Evolutionary conservation across 768 basidiomycete genomes (phyloP).

Genomic region (Trametes cingulata): DNA sequence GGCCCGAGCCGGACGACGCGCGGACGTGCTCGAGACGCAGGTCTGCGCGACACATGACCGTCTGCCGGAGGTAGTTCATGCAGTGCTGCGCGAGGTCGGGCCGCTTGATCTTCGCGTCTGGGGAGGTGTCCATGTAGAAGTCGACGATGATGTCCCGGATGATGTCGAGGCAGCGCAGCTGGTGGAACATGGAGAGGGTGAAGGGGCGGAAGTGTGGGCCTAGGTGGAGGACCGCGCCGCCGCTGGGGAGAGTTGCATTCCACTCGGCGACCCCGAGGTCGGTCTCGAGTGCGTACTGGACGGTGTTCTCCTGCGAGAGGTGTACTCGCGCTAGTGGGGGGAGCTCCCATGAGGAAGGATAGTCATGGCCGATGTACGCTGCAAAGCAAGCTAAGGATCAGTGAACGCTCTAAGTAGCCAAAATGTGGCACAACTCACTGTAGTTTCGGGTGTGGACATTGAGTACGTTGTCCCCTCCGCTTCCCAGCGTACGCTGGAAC

Average conservation of each 20-base stretch:
- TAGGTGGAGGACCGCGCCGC: constrained; percentile 35
- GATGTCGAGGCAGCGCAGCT: constrained; percentile 41
- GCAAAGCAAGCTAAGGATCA: too few relatives aligned
- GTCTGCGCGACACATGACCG: constrained; percentile 33
- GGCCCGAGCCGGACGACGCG: constrained; percentile 1
- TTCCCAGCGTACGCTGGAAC: too few relatives aligned
- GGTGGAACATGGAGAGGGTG: constrained; percentile 43
- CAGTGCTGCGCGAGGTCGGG: constrained; percentile 29
- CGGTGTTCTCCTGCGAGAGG: too few relatives aligned
- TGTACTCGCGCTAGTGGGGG: too few relatives aligned
- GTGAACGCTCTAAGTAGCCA: too few relatives aligned
- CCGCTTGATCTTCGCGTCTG: not conserved
- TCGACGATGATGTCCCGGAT: constrained; percentile 31
- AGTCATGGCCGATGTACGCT: too few relatives aligned
- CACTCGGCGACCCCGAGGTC: constrained; percentile 28
- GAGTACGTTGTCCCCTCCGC: too few relatives aligned
- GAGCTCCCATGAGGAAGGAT: too few relatives aligned
- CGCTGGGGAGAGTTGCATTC: constrained; percentile 32
- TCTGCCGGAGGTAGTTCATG: constrained; percentile 40
- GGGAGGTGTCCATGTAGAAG: not conserved
- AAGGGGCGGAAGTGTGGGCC: constrained; percentile 27
- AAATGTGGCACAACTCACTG: too few relatives aligned
- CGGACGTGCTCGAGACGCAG: constrained; percentile 30
- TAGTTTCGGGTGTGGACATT: too few relatives aligned
- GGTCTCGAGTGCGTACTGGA: not conserved